Evolutionary conservation across 345 rosid genomes (phyloP).

Genomic region (Bruguiera parviflora): DNA sequence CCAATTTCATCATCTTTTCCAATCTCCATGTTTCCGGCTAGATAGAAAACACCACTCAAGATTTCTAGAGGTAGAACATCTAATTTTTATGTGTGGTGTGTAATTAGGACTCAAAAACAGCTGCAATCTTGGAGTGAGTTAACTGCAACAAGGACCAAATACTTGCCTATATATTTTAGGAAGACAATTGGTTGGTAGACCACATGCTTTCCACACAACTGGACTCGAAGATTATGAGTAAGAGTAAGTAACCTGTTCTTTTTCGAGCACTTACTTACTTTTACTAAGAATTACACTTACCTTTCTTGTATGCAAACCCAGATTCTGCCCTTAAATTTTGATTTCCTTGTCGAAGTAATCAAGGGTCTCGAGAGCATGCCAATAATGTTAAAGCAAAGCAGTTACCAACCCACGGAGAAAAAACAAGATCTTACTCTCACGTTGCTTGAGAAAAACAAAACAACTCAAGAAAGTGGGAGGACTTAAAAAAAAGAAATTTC

Average conservation of each 20-base stretch:
- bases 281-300: not conserved
- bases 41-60: constrained; percentile 2
- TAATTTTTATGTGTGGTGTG: constrained; percentile 4
- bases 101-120: not conserved
- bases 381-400: not conserved
- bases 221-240: constrained; percentile 8
- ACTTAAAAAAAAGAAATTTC: no score
- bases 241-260: not conserved
- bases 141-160: constrained; percentile 62
- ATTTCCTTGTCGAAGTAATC: no score
- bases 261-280: not conserved
- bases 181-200: constrained; percentile 51
- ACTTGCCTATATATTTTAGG: constrained; percentile 38
- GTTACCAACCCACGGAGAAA: not conserved
- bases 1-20: constrained; percentile 50
- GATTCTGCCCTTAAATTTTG: no score
- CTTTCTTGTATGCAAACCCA: not conserved
- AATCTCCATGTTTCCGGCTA: constrained; percentile 42
- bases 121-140: constrained; percentile 34
- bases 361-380: constrained; percentile 3
- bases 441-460: no score
- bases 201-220: constrained; percentile 65
- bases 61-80: not conserved
- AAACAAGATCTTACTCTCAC: not conserved
- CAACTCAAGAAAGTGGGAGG: no score